Evolutionary conservation across 345 rosid genomes (phyloP).

Genomic region (Euclidium syriacum): DNA sequence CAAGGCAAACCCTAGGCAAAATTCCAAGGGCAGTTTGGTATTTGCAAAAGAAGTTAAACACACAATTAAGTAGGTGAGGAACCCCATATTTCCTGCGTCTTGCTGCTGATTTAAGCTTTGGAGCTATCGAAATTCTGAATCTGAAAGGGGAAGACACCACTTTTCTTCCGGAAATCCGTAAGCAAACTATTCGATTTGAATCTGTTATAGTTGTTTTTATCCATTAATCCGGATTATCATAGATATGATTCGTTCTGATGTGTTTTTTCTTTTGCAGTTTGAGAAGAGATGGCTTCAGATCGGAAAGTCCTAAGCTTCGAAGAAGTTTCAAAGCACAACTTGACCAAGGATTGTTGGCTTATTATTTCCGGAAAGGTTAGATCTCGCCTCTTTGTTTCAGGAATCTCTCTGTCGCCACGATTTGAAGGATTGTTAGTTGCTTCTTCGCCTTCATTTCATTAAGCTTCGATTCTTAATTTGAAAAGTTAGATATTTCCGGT

Average conservation of each 20-base stretch:
- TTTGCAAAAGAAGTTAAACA: neutral
- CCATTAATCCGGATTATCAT: neutral
- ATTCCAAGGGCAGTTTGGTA: neutral
- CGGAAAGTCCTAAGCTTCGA: slow-evolving; percentile 57
- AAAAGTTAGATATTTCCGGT: neutral
- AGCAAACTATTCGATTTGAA: slow-evolving; percentile 1
- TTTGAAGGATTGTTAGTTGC: neutral
- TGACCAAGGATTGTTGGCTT: slow-evolving; percentile 91
- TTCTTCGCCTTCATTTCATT: neutral
- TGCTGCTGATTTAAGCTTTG: slow-evolving; percentile 16
- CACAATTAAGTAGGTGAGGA: slow-evolving; percentile 20
- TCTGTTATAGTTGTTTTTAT: neutral
- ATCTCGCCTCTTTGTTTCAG: slow-evolving; percentile 20
- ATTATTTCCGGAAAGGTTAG: slow-evolving; percentile 83
- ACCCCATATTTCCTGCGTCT: neutral
- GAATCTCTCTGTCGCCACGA: neutral
- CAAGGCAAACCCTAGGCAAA: neutral
- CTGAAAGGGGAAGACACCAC: neutral
- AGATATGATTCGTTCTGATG: slow-evolving; percentile 19
- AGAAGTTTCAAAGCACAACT: slow-evolving; percentile 75
- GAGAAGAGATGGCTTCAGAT: slow-evolving; percentile 57
- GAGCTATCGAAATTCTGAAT: slow-evolving; percentile 19
- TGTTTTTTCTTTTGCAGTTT: slow-evolving; percentile 23
- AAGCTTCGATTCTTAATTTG: neutral
- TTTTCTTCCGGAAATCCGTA: neutral